Conservation (phyloP, 2,329 filamentous ascomycete species). For the Meredithiella fracta region DNA sequence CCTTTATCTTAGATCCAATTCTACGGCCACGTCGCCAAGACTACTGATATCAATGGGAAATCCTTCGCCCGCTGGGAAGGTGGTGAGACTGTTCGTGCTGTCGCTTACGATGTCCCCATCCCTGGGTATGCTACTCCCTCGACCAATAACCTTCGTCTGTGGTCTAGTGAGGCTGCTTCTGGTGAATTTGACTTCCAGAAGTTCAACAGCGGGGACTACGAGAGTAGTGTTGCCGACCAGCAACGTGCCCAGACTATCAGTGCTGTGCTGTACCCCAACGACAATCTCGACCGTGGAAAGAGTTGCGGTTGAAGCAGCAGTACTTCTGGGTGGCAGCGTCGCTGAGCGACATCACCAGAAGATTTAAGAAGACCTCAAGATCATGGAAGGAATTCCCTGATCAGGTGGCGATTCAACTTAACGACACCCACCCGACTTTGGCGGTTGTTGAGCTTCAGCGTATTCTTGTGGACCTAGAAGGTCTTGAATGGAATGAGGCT, state of each 20-base stretch:
- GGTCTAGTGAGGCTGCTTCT: constrained; percentile 93
- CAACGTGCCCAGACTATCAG: constrained; percentile 98
- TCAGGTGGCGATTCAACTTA: constrained; percentile 92
- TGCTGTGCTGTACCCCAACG: constrained; percentile 91
- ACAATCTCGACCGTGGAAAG: constrained; percentile 95
- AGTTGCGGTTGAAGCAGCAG: constrained; percentile 94
- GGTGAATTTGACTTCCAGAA: constrained; percentile 99
- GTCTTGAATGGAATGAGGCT: constrained; percentile 80
- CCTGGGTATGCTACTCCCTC: constrained; percentile 79
- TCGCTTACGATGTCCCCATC: constrained; percentile 85
- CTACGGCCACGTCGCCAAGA: constrained; percentile 68
- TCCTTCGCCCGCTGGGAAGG: constrained; percentile 67
- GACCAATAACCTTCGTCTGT: constrained; percentile 91
- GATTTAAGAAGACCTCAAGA: constrained; percentile 94
- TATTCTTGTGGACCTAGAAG: constrained; percentile 77
- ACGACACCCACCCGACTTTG: constrained; percentile 92
- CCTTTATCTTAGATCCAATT: constrained; percentile 55
- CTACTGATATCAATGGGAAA: constrained; percentile 61
- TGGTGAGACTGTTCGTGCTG: constrained; percentile 79
- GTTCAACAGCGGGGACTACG: constrained; percentile 96
- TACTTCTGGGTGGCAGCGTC: constrained; percentile 99
- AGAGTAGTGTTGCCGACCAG: constrained; percentile 94
- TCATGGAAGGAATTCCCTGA: constrained; percentile 85
- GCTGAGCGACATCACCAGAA: constrained; percentile 84
- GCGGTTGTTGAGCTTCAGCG: constrained; percentile 92